Evolutionary conservation across 495 filamentous ascomycete species (phyloP).

Genomic region (Penicillium canariense): DNA sequence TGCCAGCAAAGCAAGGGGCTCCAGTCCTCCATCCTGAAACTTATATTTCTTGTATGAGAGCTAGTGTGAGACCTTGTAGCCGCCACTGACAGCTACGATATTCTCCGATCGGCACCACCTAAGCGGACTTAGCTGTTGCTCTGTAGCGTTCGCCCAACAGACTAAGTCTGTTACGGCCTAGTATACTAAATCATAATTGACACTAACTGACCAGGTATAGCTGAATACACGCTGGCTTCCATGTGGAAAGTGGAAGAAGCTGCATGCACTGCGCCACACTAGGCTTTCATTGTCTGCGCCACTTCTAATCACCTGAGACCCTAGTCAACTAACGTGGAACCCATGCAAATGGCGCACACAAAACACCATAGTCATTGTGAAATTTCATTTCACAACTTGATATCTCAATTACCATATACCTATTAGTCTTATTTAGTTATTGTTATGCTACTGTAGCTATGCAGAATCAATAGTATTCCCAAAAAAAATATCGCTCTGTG

Average conservation of each 20-base stretch:
- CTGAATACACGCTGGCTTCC: not conserved
- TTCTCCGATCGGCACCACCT: conserved; percentile 11
- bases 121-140: not conserved
- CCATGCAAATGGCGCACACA: too few species aligned
- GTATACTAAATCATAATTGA: conserved; percentile 9
- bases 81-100: conserved; percentile 12
- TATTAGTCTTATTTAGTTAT: too few species aligned
- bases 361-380: too few species aligned
- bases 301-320: conserved; percentile 4
- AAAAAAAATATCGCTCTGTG: too few species aligned
- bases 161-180: not conserved
- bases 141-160: conserved; percentile 6
- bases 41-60: not conserved
- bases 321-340: not conserved
- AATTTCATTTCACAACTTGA: too few species aligned
- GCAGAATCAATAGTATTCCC: too few species aligned
- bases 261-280: conserved; percentile 14
- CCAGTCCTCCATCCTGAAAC: not conserved
- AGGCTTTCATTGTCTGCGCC: not conserved
- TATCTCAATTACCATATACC: too few species aligned
- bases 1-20: not conserved
- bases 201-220: conserved; percentile 6
- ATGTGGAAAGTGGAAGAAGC: not conserved
- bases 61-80: not conserved
- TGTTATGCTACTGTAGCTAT: too few species aligned